Evolutionary conservation across 2,329 filamentous ascomycete species (phyloP).

Genomic region (Aspergillus brunneoviolaceus): DNA sequence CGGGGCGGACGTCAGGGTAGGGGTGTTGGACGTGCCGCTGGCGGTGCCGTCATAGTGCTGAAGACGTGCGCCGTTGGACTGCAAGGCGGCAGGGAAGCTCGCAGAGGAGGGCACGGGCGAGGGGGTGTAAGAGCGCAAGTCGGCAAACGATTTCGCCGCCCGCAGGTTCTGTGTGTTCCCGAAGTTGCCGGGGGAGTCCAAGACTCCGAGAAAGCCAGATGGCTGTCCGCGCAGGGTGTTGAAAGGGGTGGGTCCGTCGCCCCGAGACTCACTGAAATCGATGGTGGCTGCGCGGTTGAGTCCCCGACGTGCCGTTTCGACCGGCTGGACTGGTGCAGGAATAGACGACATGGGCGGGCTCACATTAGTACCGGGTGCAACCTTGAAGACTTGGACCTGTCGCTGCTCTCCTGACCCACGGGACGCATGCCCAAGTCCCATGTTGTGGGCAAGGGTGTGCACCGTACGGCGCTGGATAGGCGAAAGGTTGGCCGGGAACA

Average conservation of each 20-base stretch:
- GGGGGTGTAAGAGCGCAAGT: slow-evolving; percentile 90
- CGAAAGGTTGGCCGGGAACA: slow-evolving; percentile 77
- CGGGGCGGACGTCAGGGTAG: slow-evolving; percentile 63
- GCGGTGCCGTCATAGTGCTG: slow-evolving; percentile 57
- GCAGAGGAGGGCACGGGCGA: slow-evolving; percentile 88
- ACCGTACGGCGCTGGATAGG: slow-evolving; percentile 85
- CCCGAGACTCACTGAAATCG: slow-evolving; percentile 83
- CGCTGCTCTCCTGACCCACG: slow-evolving; percentile 84
- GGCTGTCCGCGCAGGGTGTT: slow-evolving; percentile 73
- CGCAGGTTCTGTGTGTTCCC: slow-evolving; percentile 77
- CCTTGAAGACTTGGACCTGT: slow-evolving; percentile 81
- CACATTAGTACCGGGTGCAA: slow-evolving; percentile 52
- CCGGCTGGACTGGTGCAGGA: slow-evolving; percentile 63
- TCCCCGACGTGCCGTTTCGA: slow-evolving; percentile 76
- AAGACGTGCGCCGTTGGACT: slow-evolving; percentile 62
- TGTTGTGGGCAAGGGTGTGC: slow-evolving; percentile 91
- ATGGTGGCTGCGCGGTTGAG: slow-evolving; percentile 95
- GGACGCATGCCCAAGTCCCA: slow-evolving; percentile 87
- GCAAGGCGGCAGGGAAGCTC: slow-evolving; percentile 73
- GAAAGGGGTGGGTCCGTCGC: slow-evolving; percentile 70
- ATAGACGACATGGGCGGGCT: slow-evolving; percentile 64
- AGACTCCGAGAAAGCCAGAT: slow-evolving; percentile 76
- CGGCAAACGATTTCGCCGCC: slow-evolving; percentile 93
- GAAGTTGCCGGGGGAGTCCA: slow-evolving; percentile 70
- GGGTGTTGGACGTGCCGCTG: slow-evolving; percentile 62